Conservation (phyloP, 2,329 filamentous ascomycete genomes). For the Metarhizium anisopliae region DNA sequence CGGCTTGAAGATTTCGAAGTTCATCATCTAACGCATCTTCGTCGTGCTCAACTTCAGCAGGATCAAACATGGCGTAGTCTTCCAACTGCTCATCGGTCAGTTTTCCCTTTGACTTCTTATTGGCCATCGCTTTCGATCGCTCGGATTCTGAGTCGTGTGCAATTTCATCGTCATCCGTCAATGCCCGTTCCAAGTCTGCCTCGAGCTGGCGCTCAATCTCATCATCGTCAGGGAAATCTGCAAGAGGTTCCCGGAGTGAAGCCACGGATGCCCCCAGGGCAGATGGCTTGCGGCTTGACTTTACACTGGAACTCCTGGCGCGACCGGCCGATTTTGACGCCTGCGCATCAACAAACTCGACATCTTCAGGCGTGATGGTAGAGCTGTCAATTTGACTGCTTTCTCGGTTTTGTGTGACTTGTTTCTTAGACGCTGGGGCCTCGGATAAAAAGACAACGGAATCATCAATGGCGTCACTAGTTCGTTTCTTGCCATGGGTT, state of each 20-base stretch:
- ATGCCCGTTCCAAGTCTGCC: slow-evolving; percentile 50
- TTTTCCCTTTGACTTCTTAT: slow-evolving; percentile 18
- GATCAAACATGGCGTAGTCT: slow-evolving; percentile 45
- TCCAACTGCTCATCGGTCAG: slow-evolving; percentile 21
- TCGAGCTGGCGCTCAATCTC: slow-evolving; percentile 59
- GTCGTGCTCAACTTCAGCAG: slow-evolving; percentile 32
- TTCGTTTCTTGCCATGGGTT: slow-evolving; percentile 51
- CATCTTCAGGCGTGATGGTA: slow-evolving; percentile 28
- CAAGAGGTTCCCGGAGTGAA: slow-evolving; percentile 30
- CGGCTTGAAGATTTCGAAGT: slow-evolving; percentile 37
- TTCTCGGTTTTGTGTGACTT: slow-evolving; percentile 40
- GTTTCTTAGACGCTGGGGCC: slow-evolving; percentile 49
- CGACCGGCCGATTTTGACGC: slow-evolving; percentile 15
- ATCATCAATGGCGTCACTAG: slow-evolving; percentile 50
- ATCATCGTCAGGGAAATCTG: slow-evolving; percentile 46
- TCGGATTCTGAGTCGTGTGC: slow-evolving; percentile 37
- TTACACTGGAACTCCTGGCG: slow-evolving; percentile 32
- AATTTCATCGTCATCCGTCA: slow-evolving; percentile 44
- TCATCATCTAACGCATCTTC: slow-evolving; percentile 44
- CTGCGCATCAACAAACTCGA: slow-evolving; percentile 29
- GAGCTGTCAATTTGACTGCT: slow-evolving; percentile 35
- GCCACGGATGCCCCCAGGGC: slow-evolving; percentile 43
- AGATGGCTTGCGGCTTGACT: slow-evolving; percentile 29
- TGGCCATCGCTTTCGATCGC: slow-evolving; percentile 22
- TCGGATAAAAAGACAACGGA: slow-evolving; percentile 32